Percentiles rank a stretch among this genome's conserved stretches.
phyloP scores from a whole-genome alignment of 208 protist species.

The Leishmania guyanensis region DNA sequence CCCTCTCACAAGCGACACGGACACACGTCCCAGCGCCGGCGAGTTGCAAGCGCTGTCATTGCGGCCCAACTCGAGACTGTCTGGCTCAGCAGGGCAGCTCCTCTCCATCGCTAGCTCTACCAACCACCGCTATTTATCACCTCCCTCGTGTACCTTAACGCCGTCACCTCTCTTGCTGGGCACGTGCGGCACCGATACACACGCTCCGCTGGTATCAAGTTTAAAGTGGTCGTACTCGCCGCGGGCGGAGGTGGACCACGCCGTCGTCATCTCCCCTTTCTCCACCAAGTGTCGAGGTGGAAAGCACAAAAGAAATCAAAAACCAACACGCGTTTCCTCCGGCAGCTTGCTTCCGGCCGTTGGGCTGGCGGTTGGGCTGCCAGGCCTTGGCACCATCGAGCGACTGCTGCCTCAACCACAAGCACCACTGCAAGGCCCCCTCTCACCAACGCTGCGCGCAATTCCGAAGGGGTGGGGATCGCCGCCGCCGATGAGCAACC shows the following conservation, averaged over 20 bases:
- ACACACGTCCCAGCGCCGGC: background rate
- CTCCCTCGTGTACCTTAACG: background rate
- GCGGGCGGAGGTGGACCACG: background rate
- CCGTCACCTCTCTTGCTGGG: background rate
- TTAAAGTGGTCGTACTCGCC: no score
- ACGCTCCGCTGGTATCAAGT: background rate
- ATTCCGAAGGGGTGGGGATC: background rate
- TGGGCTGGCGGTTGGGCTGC: background rate
- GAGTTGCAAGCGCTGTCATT: background rate
- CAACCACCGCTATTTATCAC: background rate
- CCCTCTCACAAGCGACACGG: background rate
- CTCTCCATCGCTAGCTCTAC: background rate
- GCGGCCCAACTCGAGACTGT: no score
- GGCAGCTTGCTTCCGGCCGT: background rate
- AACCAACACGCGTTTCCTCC: background rate
- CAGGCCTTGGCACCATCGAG: background rate
- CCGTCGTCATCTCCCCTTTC: background rate
- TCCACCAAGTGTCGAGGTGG: background rate
- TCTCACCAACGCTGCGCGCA: background rate
- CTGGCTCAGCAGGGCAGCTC: background rate
- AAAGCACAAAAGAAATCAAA: background rate
- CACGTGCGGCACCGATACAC: background rate
- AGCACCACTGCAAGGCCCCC: background rate
- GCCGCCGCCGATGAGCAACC: background rate
- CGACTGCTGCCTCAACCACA: background rate